A percentile compares a stretch with the other conserved stretches of the same genome.
Conservation (phyloP, 371 early-diverging fungal genomes). For the Rhizomucor pusillus region DNA sequence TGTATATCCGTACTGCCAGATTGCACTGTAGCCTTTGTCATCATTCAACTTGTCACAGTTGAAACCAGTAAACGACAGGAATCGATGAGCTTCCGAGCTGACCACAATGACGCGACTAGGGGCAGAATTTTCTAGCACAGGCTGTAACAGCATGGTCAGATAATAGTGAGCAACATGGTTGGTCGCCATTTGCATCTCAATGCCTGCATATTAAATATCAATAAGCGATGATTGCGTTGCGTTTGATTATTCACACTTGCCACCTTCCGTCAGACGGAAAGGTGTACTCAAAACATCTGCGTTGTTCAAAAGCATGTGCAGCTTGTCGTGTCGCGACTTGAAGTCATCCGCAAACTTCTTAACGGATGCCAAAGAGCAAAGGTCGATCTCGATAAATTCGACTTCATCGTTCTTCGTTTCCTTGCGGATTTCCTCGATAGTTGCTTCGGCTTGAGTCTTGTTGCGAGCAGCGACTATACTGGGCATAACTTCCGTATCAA, state of each 20-base stretch:
- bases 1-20: constrained; percentile 16
- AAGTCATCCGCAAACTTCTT: constrained; percentile 53
- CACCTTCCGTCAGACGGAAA: constrained; percentile 60
- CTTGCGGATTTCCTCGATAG: constrained; percentile 49
- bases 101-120: constrained; percentile 59
- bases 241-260: no score
- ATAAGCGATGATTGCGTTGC: no score
- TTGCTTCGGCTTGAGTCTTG: constrained; percentile 36
- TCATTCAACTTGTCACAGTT: constrained; percentile 41
- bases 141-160: constrained; percentile 61
- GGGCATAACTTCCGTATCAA: constrained; percentile 20
- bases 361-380: constrained; percentile 54
- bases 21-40: constrained; percentile 25
- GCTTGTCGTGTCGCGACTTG: constrained; percentile 32
- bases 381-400: constrained; percentile 56
- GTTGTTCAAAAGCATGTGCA: constrained; percentile 68
- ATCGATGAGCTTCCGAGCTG: constrained; percentile 44
- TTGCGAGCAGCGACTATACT: constrained; percentile 61
- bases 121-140: constrained; percentile 49
- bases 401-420: constrained; percentile 53
- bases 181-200: constrained; percentile 36
- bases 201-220: no score
- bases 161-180: constrained; percentile 81
- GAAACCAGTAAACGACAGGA: constrained; percentile 23
- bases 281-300: constrained; percentile 74